phyloP scores from a whole-genome alignment of 2,329 filamentous ascomycete genomes.

The Colletotrichum truncatum region DNA sequence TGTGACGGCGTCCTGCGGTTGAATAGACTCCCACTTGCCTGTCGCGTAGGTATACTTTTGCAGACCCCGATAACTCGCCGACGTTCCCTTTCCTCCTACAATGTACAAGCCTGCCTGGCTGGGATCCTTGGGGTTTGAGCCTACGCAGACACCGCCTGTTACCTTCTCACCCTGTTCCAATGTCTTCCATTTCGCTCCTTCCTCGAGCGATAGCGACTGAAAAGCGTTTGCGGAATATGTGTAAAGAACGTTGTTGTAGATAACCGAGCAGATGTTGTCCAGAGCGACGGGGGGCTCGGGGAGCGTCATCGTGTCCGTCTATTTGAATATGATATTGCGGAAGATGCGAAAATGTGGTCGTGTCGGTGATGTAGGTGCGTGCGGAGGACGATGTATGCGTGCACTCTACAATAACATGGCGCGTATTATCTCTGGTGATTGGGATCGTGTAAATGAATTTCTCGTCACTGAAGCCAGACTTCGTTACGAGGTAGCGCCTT shows the following conservation, averaged over 20 bases:
- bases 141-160: slow-evolving; percentile 80
- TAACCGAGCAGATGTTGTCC: slow-evolving; percentile 81
- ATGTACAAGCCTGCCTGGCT: slow-evolving; percentile 76
- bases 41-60: slow-evolving; percentile 72
- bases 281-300: slow-evolving; percentile 76
- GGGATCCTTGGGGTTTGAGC: slow-evolving; percentile 68
- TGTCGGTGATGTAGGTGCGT: not conserved
- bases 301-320: slow-evolving; percentile 67
- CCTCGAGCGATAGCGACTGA: slow-evolving; percentile 73
- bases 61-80: slow-evolving; percentile 73
- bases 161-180: slow-evolving; percentile 75
- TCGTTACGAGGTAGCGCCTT: not conserved
- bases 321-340: not conserved
- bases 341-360: not conserved
- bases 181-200: slow-evolving; percentile 77
- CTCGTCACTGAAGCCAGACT: not conserved
- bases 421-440: not conserved
- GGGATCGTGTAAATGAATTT: not conserved
- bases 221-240: slow-evolving; percentile 81
- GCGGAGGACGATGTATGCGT: not conserved
- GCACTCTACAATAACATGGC: slow-evolving; percentile 23
- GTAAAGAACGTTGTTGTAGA: slow-evolving; percentile 86
- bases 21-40: slow-evolving; percentile 60
- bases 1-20: slow-evolving; percentile 58
- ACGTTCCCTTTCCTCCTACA: slow-evolving; percentile 74